Percentiles rank a stretch among this genome's conserved stretches.
phyloP scores from a whole-genome alignment of 768 basidiomycete species.

The Cystofilobasidium capitatum region DNA sequence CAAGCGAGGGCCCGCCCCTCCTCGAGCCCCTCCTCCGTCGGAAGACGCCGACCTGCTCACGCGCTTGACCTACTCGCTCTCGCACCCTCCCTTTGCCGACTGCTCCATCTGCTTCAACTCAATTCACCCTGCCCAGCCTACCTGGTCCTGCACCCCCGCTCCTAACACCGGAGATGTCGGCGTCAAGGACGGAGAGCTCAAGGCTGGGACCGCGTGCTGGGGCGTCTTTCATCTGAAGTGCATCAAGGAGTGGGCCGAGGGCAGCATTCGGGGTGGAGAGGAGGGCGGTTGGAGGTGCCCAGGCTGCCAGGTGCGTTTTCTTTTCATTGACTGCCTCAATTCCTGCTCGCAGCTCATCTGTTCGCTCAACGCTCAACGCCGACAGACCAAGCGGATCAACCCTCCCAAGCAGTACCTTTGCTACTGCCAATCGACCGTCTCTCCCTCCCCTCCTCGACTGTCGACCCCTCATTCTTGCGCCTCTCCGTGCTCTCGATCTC shows the following conservation, averaged over 20 bases:
- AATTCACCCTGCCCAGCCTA: constrained; percentile 1
- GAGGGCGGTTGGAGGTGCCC: constrained; percentile 24
- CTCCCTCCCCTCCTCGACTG: constrained; percentile 60
- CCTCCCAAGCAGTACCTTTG: constrained; percentile 50
- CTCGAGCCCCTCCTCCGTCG: not conserved
- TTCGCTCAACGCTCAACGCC: not conserved
- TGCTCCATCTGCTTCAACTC: not conserved
- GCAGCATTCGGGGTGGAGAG: constrained; percentile 7
- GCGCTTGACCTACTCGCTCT: not conserved
- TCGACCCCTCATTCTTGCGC: constrained; percentile 41
- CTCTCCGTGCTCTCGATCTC: constrained; percentile 36
- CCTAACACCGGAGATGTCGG: not conserved
- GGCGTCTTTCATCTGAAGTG: constrained; percentile 12
- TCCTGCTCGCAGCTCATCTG: not conserved
- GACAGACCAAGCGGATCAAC: not conserved
- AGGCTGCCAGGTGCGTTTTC: constrained; percentile 15
- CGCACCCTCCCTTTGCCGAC: not conserved
- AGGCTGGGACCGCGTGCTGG: not conserved
- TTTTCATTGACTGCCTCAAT: not conserved
- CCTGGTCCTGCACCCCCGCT: not conserved
- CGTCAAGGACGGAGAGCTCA: not conserved
- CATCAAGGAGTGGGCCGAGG: constrained; percentile 27
- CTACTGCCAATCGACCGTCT: constrained; percentile 66
- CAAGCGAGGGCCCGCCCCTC: not conserved
- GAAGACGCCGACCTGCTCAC: not conserved